phyloP scores from a whole-genome alignment of 306 rosid genomes.

The Citrullus colocynthis region DNA sequence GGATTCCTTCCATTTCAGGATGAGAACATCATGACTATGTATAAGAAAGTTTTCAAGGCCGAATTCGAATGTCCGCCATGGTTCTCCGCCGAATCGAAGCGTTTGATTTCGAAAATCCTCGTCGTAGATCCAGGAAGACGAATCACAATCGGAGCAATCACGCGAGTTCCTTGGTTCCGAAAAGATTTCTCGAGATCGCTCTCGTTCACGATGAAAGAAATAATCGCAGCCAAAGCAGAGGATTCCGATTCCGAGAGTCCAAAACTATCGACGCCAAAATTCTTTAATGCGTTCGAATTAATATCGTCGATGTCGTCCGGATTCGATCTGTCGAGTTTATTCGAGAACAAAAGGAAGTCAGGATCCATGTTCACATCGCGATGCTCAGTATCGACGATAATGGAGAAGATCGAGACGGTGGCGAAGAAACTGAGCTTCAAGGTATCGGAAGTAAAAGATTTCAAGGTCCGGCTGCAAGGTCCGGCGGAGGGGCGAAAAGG shows the following conservation, averaged over 20 bases:
- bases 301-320: conserved; percentile 74
- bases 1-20: conserved; percentile 70
- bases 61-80: conserved; percentile 56
- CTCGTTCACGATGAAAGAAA: conserved; percentile 12
- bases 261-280: conserved; percentile 38
- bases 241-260: conserved; percentile 3
- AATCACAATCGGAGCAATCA: conserved; percentile 44
- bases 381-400: conserved; percentile 32
- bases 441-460: conserved; percentile 37
- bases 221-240: background rate
- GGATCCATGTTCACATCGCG: conserved; percentile 57
- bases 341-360: conserved; percentile 35
- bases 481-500: conserved; percentile 51
- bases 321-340: conserved; percentile 58
- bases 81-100: conserved; percentile 47
- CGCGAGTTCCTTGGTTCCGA: conserved; percentile 49
- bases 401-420: conserved; percentile 40
- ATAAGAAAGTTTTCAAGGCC: conserved; percentile 45
- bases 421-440: conserved; percentile 39
- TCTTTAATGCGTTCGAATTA: conserved; percentile 66
- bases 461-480: conserved; percentile 38
- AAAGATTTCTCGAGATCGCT: conserved; percentile 19
- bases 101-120: conserved; percentile 40
- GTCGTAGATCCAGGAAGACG: conserved; percentile 46
- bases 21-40: conserved; percentile 56